Evolutionary conservation across 2,329 filamentous ascomycete genomes (phyloP), one percentile per base, ranked within the genome.

Genomic region (Harringtonia aguacate): DNA sequence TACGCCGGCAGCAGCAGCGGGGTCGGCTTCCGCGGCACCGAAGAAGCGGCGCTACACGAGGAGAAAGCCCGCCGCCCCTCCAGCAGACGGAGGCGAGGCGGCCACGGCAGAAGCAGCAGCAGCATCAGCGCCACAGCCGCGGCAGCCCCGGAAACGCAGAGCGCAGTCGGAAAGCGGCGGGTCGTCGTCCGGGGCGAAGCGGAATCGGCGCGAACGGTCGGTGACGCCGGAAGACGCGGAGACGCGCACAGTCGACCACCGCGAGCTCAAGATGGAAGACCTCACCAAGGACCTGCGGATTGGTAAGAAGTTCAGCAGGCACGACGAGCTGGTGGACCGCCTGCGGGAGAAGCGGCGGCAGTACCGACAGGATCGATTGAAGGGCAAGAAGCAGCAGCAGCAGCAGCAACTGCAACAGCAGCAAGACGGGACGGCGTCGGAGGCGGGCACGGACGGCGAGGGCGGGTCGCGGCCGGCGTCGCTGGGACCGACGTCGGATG

Each of bases 291-390:
- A 86, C 55, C 65, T 84, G 42, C 72, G 73, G 20, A 81, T 82
- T 45, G 86, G 86, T 46, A 85, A 84, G 58, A 79, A 82, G 47
- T 89, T 86, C 45, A 81, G 79, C 54, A 74, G 81, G 4, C 84
- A 87, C 52, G 77, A 80, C 53, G 79, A 84, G 55, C 79, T 92
- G 53, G 76, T 79, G 35, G 72, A 80, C 51, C 77, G 85, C 36
- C 74, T 86, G 62, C 65, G 73, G 41, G 64, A 69, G 44, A 64
- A 64, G 43, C 53, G 51, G 44, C 53, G 56, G 33, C 48, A 56
- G 45, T 51, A 56, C 43, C 54, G 52, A 10, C 47, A 43, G 15
- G 49, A 52, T 13, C 52, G 52, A 50, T 64, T 68, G 36, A 65
- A 73, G 48, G 48, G 62, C 41, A 64, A 62, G 49, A 58, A 59